These are phyloP conservation scores for Hansenula sp. DNA, from an alignment of 1,139 yeast genomes.

Conservation along the genomic window DNA sequence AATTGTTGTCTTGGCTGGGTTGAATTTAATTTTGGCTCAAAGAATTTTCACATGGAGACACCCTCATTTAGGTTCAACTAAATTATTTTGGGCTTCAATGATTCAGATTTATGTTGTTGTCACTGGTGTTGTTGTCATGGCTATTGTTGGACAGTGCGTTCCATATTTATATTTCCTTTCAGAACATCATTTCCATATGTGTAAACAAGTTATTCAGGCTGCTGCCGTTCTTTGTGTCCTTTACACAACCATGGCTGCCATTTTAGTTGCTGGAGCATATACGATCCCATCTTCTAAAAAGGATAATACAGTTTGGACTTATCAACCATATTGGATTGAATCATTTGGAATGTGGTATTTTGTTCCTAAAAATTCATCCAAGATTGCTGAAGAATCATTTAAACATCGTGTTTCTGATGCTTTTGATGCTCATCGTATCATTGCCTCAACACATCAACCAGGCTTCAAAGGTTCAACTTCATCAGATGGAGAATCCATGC, in stretches of 20 bases:
- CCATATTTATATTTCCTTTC: constrained; percentile 61
- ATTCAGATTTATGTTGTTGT: constrained; percentile 49
- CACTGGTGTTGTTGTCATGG: constrained; percentile 57
- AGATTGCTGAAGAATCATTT: constrained; percentile 48
- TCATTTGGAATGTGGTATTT: constrained; percentile 53
- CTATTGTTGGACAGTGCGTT: constrained; percentile 60
- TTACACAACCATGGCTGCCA: constrained; percentile 53
- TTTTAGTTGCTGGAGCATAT: constrained; percentile 49
- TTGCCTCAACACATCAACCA: constrained; percentile 32
- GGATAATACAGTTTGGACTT: constrained; percentile 53
- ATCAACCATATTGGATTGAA: constrained; percentile 81
- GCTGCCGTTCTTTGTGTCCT: constrained; percentile 55
- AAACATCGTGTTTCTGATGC: constrained; percentile 50
- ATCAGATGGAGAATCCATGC: too few species aligned
- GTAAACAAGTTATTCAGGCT: constrained; percentile 55
- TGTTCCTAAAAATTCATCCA: constrained; percentile 45
- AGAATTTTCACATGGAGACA: constrained; percentile 81
- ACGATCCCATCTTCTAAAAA: constrained; percentile 51
- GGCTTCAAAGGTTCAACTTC: constrained; percentile 19
- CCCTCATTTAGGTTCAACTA: constrained; percentile 66
- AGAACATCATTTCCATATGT: constrained; percentile 40
- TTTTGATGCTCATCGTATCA: constrained; percentile 39
- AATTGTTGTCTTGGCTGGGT: constrained; percentile 49
- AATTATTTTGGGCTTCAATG: constrained; percentile 54
- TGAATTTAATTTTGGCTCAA: constrained; percentile 68